Base-by-base conservation (phyloP, 2,329 filamentous ascomycete species). In the Fusarium protoensiforme region DNA sequence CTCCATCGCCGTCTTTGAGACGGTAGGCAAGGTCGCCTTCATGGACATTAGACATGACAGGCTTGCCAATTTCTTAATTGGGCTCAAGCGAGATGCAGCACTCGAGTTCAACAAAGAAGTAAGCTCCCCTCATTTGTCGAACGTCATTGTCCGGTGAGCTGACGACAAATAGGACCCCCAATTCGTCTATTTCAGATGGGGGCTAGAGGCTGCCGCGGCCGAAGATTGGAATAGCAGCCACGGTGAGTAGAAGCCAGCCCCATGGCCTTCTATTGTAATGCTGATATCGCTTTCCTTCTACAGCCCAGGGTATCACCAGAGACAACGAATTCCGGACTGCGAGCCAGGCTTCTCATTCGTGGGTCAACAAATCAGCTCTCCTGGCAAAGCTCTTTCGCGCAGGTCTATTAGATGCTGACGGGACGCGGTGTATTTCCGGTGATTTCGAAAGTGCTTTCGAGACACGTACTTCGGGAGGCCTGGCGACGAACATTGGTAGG, bases 141-240 rank as follows among this genome's bases (percentile, higher is more conserved):
- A 2, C 7, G 18, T 53, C 0, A 41, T 51, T 13, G 8, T 4
- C 10, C 35, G 2, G 3, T 24, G 18, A 20, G 24, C 33, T 51
- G 13, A 70, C 20, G 4, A 16, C 13, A n/a, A 5, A 22, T 6
- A 65, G 70, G 10, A 48, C 14, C 65, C 56, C 1, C n/a, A 29
- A 3, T 73, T 69, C 22, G 56, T 71, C 10, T 73, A 59, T 18
- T 31, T 61, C 8, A 9, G 59, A 4, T 65, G 58, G 58, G 68
- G 67, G 0, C 11, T 72, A 0, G 57, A 71, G 29, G 13, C 7
- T 2, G 58, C 51, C 10, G 64, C 31, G 9, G 20, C 14, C 1
- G 53, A 64, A 1, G 6, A 36, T 18, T 72, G 70, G 69, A 53
- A 63, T 7, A 36, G 16, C 2, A 35, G 13, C 0, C 38, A 46